Base-by-base conservation (phyloP, 805 yeast species). In the Priceomyces medius region DNA sequence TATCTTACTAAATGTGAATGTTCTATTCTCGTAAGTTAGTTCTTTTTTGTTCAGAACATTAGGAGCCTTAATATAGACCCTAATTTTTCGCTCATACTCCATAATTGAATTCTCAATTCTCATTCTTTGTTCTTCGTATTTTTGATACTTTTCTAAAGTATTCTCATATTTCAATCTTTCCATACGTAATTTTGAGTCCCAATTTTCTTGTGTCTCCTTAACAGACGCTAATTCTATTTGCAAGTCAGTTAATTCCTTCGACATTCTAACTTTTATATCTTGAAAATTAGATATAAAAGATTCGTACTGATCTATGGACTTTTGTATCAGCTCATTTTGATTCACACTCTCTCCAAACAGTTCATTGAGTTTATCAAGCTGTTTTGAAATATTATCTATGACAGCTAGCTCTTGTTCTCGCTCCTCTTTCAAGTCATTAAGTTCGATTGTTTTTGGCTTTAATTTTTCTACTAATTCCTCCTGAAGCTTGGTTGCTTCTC, bases 71-170 rank as follows among this genome's bases (percentile, higher is more conserved):
- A 55, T 48, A 40, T 58, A 63, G 2, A 62, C 60, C 33, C 72
- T 43, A 10, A 52, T 20, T 31, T 49, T 54, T 0, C 57, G 53
- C 37, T 62, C 56, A 38, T 57, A 54, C 19, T 59, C 56, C 63
- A 66, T 54, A 7, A 79, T 78, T 1, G 77, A 65, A 48, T 77
- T 76, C 53, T 79, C 81, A 29, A 79, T 54, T 7, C 66, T 61
- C 47, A 74, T 63, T 42, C 74, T 61, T 21, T 71, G 63, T 3
- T 49, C 51, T 23, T 58, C 60, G 46, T 71, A 74, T 23, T 58
- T 61, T 14, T 59, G 56, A 28, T 63, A 45, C 44, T 68, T 71
- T 3, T 34, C 12, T 33, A 31, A 43, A 6, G 62, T 44, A 4
- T 44, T 49, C 23, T 56, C 43, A 43, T 63, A 64, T 1, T 31